Percentiles rank a stretch among this genome's conserved stretches.
Evolutionary conservation across 192 early-diverging fungal species (phyloP).

Genomic region (Spizellomyces punctatus): DNA sequence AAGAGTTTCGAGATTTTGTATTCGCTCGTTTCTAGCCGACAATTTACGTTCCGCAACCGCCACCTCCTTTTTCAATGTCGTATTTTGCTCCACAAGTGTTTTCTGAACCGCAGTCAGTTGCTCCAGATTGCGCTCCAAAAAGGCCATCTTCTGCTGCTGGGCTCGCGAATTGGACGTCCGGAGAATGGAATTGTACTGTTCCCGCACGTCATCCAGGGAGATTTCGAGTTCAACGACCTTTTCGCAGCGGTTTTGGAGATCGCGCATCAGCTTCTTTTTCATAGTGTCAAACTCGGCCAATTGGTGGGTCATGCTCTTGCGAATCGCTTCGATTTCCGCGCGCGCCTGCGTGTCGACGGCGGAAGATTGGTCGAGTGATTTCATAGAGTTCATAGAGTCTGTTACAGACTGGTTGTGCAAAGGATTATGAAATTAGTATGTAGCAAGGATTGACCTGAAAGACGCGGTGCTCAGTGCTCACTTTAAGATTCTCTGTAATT

Average conservation of each 20-base stretch:
- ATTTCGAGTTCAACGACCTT: constrained; percentile 96
- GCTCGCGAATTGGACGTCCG: constrained; percentile 80
- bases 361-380: constrained; percentile 60
- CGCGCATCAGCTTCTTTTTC: constrained; percentile 98
- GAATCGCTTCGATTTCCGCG: constrained; percentile 77
- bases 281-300: constrained; percentile 95
- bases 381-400: not conserved
- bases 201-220: constrained; percentile 93
- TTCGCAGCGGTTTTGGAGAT: constrained; percentile 96
- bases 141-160: constrained; percentile 97
- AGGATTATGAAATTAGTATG: not conserved
- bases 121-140: constrained; percentile 95
- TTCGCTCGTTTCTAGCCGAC: constrained; percentile 89
- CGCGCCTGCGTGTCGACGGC: constrained; percentile 58
- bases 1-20: constrained; percentile 83
- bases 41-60: constrained; percentile 91
- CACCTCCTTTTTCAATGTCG: constrained; percentile 92
- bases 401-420: constrained; percentile 14
- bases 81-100: constrained; percentile 95
- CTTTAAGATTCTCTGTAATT: not conserved
- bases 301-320: constrained; percentile 77
- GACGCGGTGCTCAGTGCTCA: not conserved
- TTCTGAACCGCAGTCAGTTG: constrained; percentile 96
- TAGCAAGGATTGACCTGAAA: not conserved
- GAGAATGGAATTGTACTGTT: constrained; percentile 87